Conservation (phyloP, 2,329 filamentous ascomycete species). For the Hymenoscyphus infarciens region DNA sequence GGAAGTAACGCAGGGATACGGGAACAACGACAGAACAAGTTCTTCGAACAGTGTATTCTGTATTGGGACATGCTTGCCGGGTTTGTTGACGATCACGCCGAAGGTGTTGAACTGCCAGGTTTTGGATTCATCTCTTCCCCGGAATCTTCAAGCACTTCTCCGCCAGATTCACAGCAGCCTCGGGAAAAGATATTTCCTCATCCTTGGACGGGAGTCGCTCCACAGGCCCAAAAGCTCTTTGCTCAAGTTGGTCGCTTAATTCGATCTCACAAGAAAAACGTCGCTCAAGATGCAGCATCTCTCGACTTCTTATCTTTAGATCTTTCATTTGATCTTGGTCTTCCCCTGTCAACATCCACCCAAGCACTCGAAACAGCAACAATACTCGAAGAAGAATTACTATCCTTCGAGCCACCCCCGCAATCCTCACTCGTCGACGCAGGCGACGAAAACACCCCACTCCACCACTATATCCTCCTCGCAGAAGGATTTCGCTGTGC, state of each 20-base stretch:
- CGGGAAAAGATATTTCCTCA: slow-evolving; percentile 29
- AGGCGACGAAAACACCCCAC: slow-evolving; percentile 32
- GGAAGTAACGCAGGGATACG: slow-evolving; percentile 11
- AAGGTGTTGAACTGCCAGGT: slow-evolving; percentile 26
- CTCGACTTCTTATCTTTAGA: slow-evolving; percentile 26
- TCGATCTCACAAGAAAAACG: slow-evolving; percentile 25
- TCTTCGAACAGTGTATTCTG: slow-evolving; percentile 34
- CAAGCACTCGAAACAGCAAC: slow-evolving; percentile 25
- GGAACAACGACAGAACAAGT: slow-evolving; percentile 29
- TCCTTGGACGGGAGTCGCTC: slow-evolving; percentile 32
- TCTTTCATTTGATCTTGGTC: slow-evolving; percentile 23
- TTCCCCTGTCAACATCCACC: slow-evolving; percentile 18
- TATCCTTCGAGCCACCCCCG: slow-evolving; percentile 27
- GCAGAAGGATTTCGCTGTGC: slow-evolving; percentile 32
- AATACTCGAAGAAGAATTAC: slow-evolving; percentile 28
- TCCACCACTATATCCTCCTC: slow-evolving; percentile 31
- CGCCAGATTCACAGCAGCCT: not conserved
- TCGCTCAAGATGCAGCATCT: slow-evolving; percentile 20
- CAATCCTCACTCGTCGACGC: slow-evolving; percentile 27
- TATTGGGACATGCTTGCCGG: slow-evolving; percentile 34
- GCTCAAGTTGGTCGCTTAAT: slow-evolving; percentile 31
- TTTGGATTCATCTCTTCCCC: slow-evolving; percentile 1
- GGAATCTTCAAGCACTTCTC: not conserved
- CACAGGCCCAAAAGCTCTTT: slow-evolving; percentile 29
- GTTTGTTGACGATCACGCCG: slow-evolving; percentile 30